Evolutionary conservation across 1,284 basidiomycete genomes (phyloP).

Genomic region (Pseudozyma pruni): DNA sequence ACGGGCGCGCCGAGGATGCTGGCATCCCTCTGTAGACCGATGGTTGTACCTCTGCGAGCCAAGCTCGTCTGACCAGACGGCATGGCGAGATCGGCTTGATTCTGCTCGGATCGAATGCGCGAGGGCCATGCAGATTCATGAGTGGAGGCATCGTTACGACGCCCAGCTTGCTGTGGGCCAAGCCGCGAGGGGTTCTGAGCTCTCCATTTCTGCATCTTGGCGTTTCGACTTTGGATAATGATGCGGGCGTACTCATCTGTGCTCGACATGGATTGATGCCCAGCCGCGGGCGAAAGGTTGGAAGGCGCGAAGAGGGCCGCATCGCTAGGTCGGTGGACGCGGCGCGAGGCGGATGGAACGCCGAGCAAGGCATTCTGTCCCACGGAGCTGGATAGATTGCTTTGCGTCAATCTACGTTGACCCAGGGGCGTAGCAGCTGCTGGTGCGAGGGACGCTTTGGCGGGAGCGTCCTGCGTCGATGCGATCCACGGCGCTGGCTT

Average conservation of each 20-base stretch:
- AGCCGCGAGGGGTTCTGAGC: slow-evolving; percentile 39
- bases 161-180: slow-evolving; percentile 3
- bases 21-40: slow-evolving; percentile 32
- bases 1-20: slow-evolving; percentile 14
- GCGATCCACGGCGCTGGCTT: slow-evolving; percentile 61
- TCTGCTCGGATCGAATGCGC: slow-evolving; percentile 5
- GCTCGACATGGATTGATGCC: slow-evolving; percentile 43
- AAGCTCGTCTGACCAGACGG: slow-evolving; percentile 25
- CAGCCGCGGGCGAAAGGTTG: slow-evolving; percentile 17
- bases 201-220: slow-evolving; percentile 72
- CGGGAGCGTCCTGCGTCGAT: slow-evolving; percentile 47
- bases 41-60: slow-evolving; percentile 46
- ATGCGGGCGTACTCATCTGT: slow-evolving; percentile 72
- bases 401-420: slow-evolving; percentile 28
- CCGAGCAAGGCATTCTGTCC: slow-evolving; percentile 38
- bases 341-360: slow-evolving; percentile 22
- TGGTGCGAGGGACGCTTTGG: slow-evolving; percentile 13
- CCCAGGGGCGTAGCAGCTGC: slow-evolving; percentile 12
- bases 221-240: slow-evolving; percentile 72
- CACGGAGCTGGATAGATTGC: slow-evolving; percentile 37
- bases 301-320: slow-evolving; percentile 34
- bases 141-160: slow-evolving; percentile 9
- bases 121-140: slow-evolving; percentile 6
- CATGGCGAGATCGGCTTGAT: slow-evolving; percentile 10
- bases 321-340: slow-evolving; percentile 30